These are phyloP conservation scores for Sclerotinia glacialis DNA, from an alignment of 2,329 filamentous ascomycete species.

Conservation along the genomic window DNA sequence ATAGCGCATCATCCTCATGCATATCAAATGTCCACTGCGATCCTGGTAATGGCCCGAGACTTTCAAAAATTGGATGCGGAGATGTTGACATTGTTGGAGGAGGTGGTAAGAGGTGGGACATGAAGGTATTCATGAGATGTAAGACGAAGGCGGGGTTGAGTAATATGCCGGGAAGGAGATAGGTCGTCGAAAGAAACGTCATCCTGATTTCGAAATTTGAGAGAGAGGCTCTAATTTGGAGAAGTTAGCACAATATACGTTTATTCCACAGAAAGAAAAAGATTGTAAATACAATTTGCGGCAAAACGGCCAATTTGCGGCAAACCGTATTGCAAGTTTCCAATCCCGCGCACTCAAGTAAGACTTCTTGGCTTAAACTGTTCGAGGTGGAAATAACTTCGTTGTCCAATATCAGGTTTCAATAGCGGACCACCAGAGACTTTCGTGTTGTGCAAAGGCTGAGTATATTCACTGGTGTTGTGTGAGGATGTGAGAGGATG, in stretches of 20 bases:
- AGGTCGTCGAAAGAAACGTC: conserved; percentile 33
- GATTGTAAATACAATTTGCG: neutral
- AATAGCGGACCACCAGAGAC: neutral
- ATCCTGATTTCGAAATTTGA: conserved; percentile 26
- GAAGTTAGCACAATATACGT: neutral
- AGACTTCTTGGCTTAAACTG: neutral
- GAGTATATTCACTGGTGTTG: neutral
- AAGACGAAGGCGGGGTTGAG: conserved; percentile 44
- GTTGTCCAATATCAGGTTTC: neutral
- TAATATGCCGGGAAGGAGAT: conserved; percentile 41
- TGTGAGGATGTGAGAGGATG: neutral
- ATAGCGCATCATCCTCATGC: conserved; percentile 41
- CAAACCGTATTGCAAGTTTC: neutral
- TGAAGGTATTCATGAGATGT: conserved; percentile 42
- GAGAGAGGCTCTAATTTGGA: conserved; percentile 10
- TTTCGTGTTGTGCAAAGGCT: neutral
- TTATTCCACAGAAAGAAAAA: neutral
- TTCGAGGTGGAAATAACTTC: neutral
- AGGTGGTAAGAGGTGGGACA: conserved; percentile 40
- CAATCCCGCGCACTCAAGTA: neutral
- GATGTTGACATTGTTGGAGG: conserved; percentile 34
- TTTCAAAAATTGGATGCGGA: conserved; percentile 36
- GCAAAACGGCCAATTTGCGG: neutral
- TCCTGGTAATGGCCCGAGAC: conserved; percentile 36
- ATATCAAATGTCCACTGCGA: conserved; percentile 40